These are phyloP conservation scores for Moringa oleifera DNA, from an alignment of 345 rosid genomes.

Conservation along the genomic window DNA sequence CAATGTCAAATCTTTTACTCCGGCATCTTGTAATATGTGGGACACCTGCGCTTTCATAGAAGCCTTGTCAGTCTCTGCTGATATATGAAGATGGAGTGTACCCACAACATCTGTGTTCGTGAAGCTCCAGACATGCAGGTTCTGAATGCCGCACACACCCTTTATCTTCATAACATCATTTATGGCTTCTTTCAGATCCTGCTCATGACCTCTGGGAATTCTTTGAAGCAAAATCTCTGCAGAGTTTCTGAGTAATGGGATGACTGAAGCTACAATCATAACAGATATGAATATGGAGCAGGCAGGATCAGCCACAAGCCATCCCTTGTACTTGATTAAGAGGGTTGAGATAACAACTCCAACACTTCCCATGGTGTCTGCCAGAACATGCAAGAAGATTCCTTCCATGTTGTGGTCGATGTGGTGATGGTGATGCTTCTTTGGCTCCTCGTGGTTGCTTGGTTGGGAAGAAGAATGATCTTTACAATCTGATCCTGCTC, in stretches of 20 bases:
- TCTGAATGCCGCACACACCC: constrained; percentile 63
- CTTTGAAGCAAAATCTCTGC: constrained; percentile 86
- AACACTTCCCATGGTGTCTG: constrained; percentile 96
- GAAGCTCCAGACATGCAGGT: constrained; percentile 83
- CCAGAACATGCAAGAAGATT: constrained; percentile 87
- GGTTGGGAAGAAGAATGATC: constrained; percentile 13
- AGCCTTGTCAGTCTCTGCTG: constrained; percentile 51
- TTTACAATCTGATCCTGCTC: constrained; percentile 3
- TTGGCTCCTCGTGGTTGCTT: constrained; percentile 9
- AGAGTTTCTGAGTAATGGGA: constrained; percentile 86
- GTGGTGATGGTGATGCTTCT: constrained; percentile 47
- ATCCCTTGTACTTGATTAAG: constrained; percentile 89
- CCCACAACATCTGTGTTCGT: constrained; percentile 81
- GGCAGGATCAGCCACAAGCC: constrained; percentile 98
- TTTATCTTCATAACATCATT: constrained; percentile 43
- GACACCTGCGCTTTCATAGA: constrained; percentile 54
- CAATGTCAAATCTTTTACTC: constrained; percentile 79
- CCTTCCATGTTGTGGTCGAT: constrained; percentile 99
- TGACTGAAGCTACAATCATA: constrained; percentile 80
- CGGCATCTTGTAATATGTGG: constrained; percentile 57
- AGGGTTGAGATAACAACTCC: constrained; percentile 96
- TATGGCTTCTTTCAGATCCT: constrained; percentile 48
- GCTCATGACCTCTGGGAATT: constrained; percentile 73
- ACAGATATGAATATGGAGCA: constrained; percentile 89
- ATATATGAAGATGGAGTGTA: constrained; percentile 67